Evolutionary conservation across 2,329 filamentous ascomycete genomes (phyloP).

Genomic region (Hymenoscyphus repandus): DNA sequence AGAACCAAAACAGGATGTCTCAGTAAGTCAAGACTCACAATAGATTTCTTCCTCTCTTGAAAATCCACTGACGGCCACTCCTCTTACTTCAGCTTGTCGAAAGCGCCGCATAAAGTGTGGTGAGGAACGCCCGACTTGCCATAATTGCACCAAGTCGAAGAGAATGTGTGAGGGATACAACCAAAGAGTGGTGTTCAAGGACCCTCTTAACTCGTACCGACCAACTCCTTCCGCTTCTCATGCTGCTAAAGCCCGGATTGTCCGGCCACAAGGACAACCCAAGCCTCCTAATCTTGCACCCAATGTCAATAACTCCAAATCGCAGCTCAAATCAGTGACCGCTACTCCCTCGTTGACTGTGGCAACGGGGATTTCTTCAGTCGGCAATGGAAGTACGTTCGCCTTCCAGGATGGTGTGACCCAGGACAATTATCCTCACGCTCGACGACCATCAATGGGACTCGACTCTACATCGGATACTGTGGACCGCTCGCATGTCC

Average conservation of each 20-base stretch:
- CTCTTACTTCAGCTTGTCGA: constrained; percentile 62
- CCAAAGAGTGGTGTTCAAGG: constrained; percentile 75
- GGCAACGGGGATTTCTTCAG: constrained; percentile 3
- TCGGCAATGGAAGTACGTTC: constrained; percentile 6
- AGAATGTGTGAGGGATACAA: constrained; percentile 79
- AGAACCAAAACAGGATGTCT: constrained; percentile 90
- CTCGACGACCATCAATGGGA: not conserved
- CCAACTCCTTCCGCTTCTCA: constrained; percentile 28
- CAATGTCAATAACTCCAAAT: constrained; percentile 7
- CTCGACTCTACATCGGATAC: constrained; percentile 9
- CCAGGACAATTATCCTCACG: not conserved
- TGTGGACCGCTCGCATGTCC: constrained; percentile 18
- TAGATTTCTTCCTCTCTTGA: not conserved
- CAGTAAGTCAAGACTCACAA: constrained; percentile 50
- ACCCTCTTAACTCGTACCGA: constrained; percentile 57
- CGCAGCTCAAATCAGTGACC: not conserved
- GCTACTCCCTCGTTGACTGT: constrained; percentile 1
- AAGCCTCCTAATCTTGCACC: constrained; percentile 10
- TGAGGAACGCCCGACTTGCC: constrained; percentile 76
- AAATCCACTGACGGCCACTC: not conserved
- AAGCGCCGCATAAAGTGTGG: constrained; percentile 96
- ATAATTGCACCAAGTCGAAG: constrained; percentile 83
- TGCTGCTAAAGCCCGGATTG: constrained; percentile 7
- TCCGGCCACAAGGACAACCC: constrained; percentile 1
- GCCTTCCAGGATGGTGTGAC: constrained; percentile 3